Conservation (phyloP, 2,329 filamentous ascomycete species). For the Pyricularia pennisetigena region DNA sequence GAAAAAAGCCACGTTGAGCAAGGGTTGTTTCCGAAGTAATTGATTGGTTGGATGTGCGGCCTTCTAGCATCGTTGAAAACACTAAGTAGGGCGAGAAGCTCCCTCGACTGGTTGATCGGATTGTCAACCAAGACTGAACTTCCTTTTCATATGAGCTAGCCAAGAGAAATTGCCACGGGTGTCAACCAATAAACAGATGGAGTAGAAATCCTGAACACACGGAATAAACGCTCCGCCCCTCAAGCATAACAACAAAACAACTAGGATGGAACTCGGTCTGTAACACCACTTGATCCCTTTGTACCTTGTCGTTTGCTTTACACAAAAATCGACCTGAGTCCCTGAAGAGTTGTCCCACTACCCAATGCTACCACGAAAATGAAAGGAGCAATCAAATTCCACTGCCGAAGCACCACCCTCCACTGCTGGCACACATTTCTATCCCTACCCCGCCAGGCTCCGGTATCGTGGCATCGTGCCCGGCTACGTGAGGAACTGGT, state of each 20-base stretch:
- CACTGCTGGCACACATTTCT: conserved; percentile 3
- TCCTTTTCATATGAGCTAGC: too few species aligned
- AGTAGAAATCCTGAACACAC: background rate
- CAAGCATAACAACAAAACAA: background rate
- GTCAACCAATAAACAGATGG: too few species aligned
- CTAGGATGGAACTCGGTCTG: background rate
- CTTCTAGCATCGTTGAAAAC: too few species aligned
- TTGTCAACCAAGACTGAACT: background rate
- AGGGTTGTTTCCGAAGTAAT: too few species aligned
- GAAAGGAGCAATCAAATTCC: background rate
- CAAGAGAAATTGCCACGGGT: too few species aligned
- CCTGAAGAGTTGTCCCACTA: background rate
- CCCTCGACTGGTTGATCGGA: background rate
- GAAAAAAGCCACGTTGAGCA: too few species aligned
- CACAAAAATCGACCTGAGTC: background rate
- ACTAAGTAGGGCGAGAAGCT: background rate
- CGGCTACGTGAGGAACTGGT: conserved; percentile 26
- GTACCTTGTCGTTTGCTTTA: background rate
- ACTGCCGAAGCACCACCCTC: background rate
- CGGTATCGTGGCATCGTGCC: conserved; percentile 26
- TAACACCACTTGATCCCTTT: background rate
- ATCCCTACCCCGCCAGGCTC: conserved; percentile 20
- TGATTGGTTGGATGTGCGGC: too few species aligned
- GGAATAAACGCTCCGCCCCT: background rate
- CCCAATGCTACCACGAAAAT: background rate